A percentile compares a stretch with the other conserved stretches of the same genome.
Conservation (phyloP, 208 protist species). For the Leishmania tarentolae region DNA sequence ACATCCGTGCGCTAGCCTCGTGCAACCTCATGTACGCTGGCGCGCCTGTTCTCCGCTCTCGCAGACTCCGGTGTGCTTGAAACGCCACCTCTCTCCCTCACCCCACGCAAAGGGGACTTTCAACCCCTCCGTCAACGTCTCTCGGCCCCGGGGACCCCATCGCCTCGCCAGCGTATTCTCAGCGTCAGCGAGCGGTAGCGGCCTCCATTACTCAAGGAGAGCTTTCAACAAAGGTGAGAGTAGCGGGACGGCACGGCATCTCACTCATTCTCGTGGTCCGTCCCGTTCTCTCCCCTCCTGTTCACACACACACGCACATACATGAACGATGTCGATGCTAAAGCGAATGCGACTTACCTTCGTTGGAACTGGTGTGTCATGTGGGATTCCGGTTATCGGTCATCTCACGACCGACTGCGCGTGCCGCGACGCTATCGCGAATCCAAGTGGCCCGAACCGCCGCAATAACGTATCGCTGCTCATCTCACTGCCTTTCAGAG, state of each 20-base stretch:
- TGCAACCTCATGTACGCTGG: neutral
- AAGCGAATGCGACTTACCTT: slow-evolving; percentile 39
- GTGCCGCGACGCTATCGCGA: slow-evolving; percentile 67
- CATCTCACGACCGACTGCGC: slow-evolving; percentile 68
- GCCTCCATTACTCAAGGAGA: too few relatives aligned
- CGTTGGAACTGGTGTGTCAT: slow-evolving; percentile 83
- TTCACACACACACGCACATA: neutral
- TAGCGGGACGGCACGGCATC: neutral
- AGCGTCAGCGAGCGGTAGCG: too few relatives aligned
- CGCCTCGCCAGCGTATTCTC: too few relatives aligned
- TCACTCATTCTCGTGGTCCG: neutral
- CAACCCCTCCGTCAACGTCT: neutral
- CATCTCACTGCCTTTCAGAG: slow-evolving; percentile 46
- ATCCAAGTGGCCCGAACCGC: slow-evolving; percentile 61
- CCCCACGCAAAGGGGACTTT: neutral
- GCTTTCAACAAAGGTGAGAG: too few relatives aligned
- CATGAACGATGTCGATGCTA: neutral
- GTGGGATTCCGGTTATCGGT: slow-evolving; percentile 83
- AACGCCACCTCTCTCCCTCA: neutral
- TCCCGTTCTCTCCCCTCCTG: neutral
- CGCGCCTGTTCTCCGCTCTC: neutral
- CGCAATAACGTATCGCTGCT: slow-evolving; percentile 84
- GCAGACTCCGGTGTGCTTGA: neutral
- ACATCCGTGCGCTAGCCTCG: neutral
- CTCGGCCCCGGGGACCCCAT: neutral